phyloP scores from a whole-genome alignment of 169 alveolate genomes.

The Blepharisma undulans region DNA sequence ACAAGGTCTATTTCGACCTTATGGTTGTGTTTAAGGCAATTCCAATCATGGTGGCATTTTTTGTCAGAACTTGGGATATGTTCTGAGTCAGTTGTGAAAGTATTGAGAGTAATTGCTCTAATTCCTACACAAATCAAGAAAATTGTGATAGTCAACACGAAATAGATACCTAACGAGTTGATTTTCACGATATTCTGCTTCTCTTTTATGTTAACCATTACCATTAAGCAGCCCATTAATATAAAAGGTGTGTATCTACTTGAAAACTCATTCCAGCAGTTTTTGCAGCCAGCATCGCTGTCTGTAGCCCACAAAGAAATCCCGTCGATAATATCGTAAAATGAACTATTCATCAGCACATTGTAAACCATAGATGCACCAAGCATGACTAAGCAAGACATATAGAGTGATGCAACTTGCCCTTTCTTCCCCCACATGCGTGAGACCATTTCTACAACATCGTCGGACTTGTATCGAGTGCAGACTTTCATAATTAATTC shows the following conservation, averaged over 20 bases:
- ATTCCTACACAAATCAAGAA: conserved; percentile 74
- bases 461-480: not conserved
- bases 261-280: conserved; percentile 28
- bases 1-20: conserved; percentile 43
- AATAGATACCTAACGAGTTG: conserved; percentile 69
- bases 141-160: conserved; percentile 54
- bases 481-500: not conserved
- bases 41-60: conserved; percentile 18
- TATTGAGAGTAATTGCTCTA: conserved; percentile 48
- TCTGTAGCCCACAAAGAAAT: not conserved
- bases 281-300: not conserved
- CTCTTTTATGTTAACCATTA: conserved; percentile 49
- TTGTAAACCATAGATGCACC: conserved; percentile 38
- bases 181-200: conserved; percentile 56
- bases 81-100: conserved; percentile 47
- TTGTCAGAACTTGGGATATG: not conserved
- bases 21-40: conserved; percentile 15
- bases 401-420: not conserved
- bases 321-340: conserved; percentile 14
- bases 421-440: conserved; percentile 36
- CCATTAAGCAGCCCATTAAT: not conserved
- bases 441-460: not conserved
- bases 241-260: conserved; percentile 25
- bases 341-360: conserved; percentile 34
- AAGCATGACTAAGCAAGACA: conserved; percentile 17